A percentile compares a stretch with the other conserved stretches of the same genome.
These are phyloP conservation scores for Karstenula rhodostoma DNA, from an alignment of 2,329 filamentous ascomycete genomes.

Conservation along the genomic window DNA sequence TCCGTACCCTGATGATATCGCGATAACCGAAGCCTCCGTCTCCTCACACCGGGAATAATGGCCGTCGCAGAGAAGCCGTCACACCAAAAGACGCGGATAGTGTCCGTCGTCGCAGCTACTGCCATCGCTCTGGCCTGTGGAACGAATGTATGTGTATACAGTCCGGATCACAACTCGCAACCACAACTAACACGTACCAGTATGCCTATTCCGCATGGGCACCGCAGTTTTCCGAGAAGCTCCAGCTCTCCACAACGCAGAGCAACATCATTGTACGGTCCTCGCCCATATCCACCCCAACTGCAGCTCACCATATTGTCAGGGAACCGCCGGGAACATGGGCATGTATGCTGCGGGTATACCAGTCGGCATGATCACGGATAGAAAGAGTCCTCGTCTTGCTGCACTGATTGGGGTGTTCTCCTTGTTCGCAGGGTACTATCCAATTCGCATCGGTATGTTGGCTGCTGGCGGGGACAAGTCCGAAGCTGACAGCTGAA, in stretches of 20 bases:
- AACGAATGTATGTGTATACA: constrained; percentile 74
- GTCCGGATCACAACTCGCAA: background rate
- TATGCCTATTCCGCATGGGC: constrained; percentile 99
- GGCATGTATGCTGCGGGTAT: constrained; percentile 95
- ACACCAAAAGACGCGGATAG: constrained; percentile 71
- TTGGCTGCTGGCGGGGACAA: background rate
- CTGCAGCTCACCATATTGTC: constrained; percentile 17
- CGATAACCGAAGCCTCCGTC: constrained; percentile 23
- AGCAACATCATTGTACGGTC: constrained; percentile 83
- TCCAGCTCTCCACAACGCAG: constrained; percentile 89
- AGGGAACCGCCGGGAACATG: constrained; percentile 77
- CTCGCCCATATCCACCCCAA: background rate
- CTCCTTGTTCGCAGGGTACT: constrained; percentile 81
- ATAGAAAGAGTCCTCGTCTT: constrained; percentile 79
- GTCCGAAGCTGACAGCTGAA: constrained; percentile 45
- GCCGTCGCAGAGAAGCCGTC: constrained; percentile 41
- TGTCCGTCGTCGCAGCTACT: constrained; percentile 87
- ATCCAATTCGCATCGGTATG: constrained; percentile 73
- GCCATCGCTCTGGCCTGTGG: constrained; percentile 87
- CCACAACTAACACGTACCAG: constrained; percentile 58
- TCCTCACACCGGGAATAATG: constrained; percentile 30
- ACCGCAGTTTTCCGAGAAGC: constrained; percentile 87
- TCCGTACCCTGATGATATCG: constrained; percentile 28
- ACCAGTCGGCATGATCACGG: constrained; percentile 86
- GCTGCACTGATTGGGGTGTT: constrained; percentile 79